Base-by-base conservation (phyloP, 148 eudicot genomes). In the Rhododendron kiyosumense region DNA sequence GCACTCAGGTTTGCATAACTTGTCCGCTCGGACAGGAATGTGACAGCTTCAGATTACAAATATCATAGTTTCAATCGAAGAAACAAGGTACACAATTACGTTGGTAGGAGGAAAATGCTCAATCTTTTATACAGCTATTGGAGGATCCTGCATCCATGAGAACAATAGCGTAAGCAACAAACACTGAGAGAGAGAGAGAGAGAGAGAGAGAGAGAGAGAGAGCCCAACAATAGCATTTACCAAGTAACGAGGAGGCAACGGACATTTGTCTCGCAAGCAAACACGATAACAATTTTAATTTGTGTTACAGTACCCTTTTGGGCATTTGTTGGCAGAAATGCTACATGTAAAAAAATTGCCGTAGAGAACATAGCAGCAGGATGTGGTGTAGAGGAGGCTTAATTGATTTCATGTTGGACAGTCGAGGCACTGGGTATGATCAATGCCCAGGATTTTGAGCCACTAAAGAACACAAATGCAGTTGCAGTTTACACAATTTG, bases 101-200 rank as follows among this genome's bases (percentile, higher is more conserved):
- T 46, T 51, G 79, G 10, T 5, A 34, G 51, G 51, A n/a, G 63
- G 41, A 48, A 81, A 80, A 24, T 51, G 17, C 15, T 26, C 57
- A 6, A 48, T 54, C 15, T 9, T 73, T 84, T 84, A 84, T 65
- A 84, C 88, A 84, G 86, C 83, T 65, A 87, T 87, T n/a, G 86
- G 69, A 79, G 84, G 83, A 87, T 87, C 86, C 88, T 87, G 88
- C 88, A 87, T 63, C 41, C 54, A 43, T 43, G 85, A 28, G 10
- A 51, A 87, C 61, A 83, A 45, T 18, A 59, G 80, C 48, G 38
- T 71, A 30, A 71, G 76, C 76, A 71, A 71, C 38, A 10, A 65
- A 65, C 12, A 26, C 14, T 8, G 76, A 43, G 48, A 1, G 26
- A 5, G 69, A 22, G 28, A 5, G 67, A 20, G 65, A 15, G 63